Evolutionary conservation across 1,284 basidiomycete species (phyloP).

Genomic region (Wolfiporia cocos): DNA sequence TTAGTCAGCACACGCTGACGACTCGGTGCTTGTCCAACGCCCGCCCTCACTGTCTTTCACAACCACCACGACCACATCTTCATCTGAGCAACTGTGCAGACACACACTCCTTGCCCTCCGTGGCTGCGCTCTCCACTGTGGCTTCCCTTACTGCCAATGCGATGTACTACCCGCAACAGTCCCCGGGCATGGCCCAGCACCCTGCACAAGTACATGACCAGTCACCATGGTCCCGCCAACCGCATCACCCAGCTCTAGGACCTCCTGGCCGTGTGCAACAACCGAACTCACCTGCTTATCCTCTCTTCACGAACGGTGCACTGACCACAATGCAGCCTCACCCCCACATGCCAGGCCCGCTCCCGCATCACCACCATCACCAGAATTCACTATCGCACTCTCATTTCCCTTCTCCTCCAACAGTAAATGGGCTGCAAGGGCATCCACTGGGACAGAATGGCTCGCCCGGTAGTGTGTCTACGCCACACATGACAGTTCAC

Average conservation of each 20-base stretch:
- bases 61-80: conserved; percentile 22
- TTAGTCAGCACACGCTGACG: conserved; percentile 9
- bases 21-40: conserved; percentile 23
- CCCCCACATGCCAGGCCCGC: conserved; percentile 38
- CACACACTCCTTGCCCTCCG: conserved; percentile 8
- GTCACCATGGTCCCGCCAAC: conserved; percentile 54
- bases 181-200: conserved; percentile 54
- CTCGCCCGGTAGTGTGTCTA: conserved; percentile 54
- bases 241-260: conserved; percentile 54
- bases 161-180: conserved; percentile 79
- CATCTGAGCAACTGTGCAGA: conserved; percentile 13
- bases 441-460: conserved; percentile 47
- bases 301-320: conserved; percentile 55
- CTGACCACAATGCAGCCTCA: conserved; percentile 51
- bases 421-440: conserved; percentile 45
- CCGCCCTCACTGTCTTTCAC: conserved; percentile 24
- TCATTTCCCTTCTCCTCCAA: conserved; percentile 65
- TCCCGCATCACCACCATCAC: conserved; percentile 62
- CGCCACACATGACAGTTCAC: conserved; percentile 63
- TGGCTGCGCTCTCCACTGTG: conserved; percentile 12
- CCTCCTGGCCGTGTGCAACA: conserved; percentile 53
- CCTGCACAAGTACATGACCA: conserved; percentile 48
- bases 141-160: conserved; percentile 33
- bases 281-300: conserved; percentile 64
- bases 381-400: conserved; percentile 59